These are phyloP conservation scores for Suaeda aralocaspica DNA, from an alignment of 148 eudicot genomes.

Conservation along the genomic window DNA sequence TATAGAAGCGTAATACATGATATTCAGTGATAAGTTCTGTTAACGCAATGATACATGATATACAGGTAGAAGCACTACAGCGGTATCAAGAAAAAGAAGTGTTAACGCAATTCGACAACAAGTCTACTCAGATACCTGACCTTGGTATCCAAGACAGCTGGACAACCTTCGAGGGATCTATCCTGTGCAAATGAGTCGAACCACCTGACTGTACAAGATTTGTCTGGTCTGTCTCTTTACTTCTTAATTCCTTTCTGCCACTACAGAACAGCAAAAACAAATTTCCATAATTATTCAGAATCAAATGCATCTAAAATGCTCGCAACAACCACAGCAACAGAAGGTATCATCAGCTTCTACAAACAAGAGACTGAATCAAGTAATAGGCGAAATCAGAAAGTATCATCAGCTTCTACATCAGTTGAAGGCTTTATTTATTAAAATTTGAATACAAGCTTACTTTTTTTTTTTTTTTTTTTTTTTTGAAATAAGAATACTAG, in stretches of 20 bases:
- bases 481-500: no score
- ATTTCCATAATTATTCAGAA: neutral
- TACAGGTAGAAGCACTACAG: neutral
- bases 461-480: no score
- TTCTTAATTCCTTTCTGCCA: constrained; percentile 59
- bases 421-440: no score
- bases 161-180: constrained; percentile 65
- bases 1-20: no score
- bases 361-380: neutral
- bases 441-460: no score
- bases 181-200: constrained; percentile 30
- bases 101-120: neutral
- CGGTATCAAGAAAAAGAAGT: neutral
- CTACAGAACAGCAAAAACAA: constrained; percentile 32
- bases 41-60: no score
- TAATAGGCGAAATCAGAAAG: no score
- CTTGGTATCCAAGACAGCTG: constrained; percentile 91
- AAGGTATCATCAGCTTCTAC: neutral
- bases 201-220: constrained; percentile 26
- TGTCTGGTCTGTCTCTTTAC: constrained; percentile 32
- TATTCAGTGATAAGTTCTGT: no score
- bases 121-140: constrained; percentile 57
- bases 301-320: neutral
- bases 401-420: no score
- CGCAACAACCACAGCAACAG: neutral